These are phyloP conservation scores for Mucor saturninus DNA, from an alignment of 371 early-diverging fungal species.

Conservation along the genomic window DNA sequence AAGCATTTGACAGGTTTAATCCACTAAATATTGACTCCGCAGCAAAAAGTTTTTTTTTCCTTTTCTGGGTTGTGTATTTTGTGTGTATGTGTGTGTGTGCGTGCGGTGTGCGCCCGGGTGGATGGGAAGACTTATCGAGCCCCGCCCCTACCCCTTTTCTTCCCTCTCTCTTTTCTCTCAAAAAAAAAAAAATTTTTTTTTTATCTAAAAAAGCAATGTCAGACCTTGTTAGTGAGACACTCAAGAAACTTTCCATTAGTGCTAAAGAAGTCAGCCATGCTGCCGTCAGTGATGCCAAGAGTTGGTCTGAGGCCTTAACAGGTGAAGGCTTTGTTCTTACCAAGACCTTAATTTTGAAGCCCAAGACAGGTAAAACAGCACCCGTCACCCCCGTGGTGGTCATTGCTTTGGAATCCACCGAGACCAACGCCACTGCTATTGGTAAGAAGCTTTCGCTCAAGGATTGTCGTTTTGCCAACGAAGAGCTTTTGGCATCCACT, in stretches of 20 bases:
- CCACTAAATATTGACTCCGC: too few species aligned
- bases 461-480: constrained; percentile 73
- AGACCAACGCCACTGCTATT: constrained; percentile 58
- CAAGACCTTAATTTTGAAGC: constrained; percentile 75
- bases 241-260: constrained; percentile 48
- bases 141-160: neutral
- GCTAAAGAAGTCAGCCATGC: constrained; percentile 58
- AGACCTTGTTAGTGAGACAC: constrained; percentile 42
- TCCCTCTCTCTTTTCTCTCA: neutral
- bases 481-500: constrained; percentile 58
- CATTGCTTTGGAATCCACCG: constrained; percentile 61
- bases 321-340: constrained; percentile 42
- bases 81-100: too few species aligned
- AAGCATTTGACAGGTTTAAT: too few species aligned
- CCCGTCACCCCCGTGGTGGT: constrained; percentile 67
- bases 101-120: too few species aligned
- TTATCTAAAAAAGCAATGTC: constrained; percentile 32
- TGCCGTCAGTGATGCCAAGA: constrained; percentile 56
- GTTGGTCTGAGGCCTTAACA: constrained; percentile 57
- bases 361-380: constrained; percentile 73
- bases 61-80: too few species aligned
- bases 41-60: too few species aligned
- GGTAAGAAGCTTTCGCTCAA: constrained; percentile 67
- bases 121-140: too few species aligned
- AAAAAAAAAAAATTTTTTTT: constrained; percentile 2